Evolutionary conservation across 2,329 filamentous ascomycete species (phyloP), one percentile per base, ranked within the genome.

Genomic region (Penicillium sp.): DNA sequence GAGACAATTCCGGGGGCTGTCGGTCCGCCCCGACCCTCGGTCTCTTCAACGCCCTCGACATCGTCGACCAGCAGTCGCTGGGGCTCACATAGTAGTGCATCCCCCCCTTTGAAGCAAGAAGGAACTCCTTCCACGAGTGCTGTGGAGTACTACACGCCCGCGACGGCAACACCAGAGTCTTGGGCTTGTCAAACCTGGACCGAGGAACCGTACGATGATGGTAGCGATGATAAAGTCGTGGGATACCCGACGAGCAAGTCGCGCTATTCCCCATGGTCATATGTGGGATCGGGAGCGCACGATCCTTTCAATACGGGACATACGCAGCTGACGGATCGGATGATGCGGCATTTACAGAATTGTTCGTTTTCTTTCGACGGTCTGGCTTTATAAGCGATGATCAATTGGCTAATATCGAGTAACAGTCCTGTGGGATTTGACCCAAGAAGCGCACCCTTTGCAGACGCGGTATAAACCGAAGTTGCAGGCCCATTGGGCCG

Each of bases 221-320:
- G 60, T 44, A 49, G 46, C 27, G 47, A 56, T n/a, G 62, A 63
- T 31, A 61, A 47, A 4, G 41, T 62, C 27, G 54, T 67, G 39
- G 51, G 55, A 36, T 50, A 60, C 59, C 41, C 50, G 36, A 31
- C 52, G 46, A 22, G 6, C 24, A 50, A 59, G 35, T 46, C 54
- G 36, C 27, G 55, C 11, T n/a, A 58, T 2, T 65, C 66, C 14
- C 59, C 68, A 36, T 73, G 69, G 68, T 54, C 60, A n/a, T 68
- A 65, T 65, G 9, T 76, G 33, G 72, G 72, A 33, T 63, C 67
- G 22, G 74, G 73, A n/a, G 67, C 64, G 14, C 67, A 66, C 24
- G 75, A 77, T 58, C 74, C 74, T 9, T 77, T 77, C 52, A 66
- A 69, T 60, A 69, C 70, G 46, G 67, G 67, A 22, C 74, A 75